A percentile compares a stretch with the other conserved stretches of the same genome.
Evolutionary conservation across 257 asterid species (phyloP).

Genomic region (Cordia subcordata): DNA sequence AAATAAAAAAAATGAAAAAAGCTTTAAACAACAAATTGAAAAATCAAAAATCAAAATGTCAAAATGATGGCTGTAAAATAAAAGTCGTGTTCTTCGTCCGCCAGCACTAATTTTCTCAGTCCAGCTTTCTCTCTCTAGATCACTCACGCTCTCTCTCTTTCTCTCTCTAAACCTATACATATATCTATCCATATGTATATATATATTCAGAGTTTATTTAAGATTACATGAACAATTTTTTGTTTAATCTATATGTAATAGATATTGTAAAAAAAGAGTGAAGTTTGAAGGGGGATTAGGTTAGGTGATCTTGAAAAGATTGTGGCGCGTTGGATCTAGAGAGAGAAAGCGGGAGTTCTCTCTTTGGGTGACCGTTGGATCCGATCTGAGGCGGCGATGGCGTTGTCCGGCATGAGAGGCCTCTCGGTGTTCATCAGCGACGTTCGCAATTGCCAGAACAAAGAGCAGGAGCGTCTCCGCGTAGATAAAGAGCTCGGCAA

Average conservation of each 20-base stretch:
- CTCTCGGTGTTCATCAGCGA: slow-evolving; percentile 97
- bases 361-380: slow-evolving; percentile 33
- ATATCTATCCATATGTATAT: slow-evolving; percentile 4
- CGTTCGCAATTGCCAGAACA: slow-evolving; percentile 91
- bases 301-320: not conserved
- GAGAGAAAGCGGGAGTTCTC: slow-evolving; percentile 15
- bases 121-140: slow-evolving; percentile 65
- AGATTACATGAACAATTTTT: slow-evolving; percentile 2
- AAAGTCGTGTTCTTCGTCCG: slow-evolving; percentile 55
- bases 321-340: slow-evolving; percentile 49
- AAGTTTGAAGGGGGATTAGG: slow-evolving; percentile 6
- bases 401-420: slow-evolving; percentile 99
- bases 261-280: not conserved
- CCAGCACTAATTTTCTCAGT: slow-evolving; percentile 26
- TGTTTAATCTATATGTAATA: not conserved
- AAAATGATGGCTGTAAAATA: slow-evolving; percentile 9
- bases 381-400: slow-evolving; percentile 75
- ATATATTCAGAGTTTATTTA: too few species aligned
- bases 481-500: slow-evolving; percentile 98
- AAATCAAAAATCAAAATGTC: too few species aligned
- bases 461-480: slow-evolving; percentile 94
- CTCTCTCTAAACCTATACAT: slow-evolving; percentile 24
- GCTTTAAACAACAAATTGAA: too few species aligned
- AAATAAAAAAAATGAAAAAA: too few species aligned
- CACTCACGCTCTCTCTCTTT: slow-evolving; percentile 37